Percentiles rank a stretch among this genome's conserved stretches.
phyloP scores from a whole-genome alignment of 305 asterid species.

The Fraxinus ornus region DNA sequence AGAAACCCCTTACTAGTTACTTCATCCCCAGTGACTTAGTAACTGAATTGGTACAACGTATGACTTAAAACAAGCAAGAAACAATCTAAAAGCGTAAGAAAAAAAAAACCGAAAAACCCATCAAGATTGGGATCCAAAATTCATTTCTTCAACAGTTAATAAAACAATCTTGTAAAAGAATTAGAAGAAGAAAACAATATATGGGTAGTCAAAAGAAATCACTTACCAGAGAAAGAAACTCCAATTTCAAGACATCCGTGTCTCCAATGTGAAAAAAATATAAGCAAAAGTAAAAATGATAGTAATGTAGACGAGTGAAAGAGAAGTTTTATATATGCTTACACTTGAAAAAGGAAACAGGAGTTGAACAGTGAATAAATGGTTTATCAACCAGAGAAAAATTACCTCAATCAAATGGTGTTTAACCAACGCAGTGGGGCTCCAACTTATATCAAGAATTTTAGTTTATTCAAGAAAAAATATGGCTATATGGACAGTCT shows the following conservation, averaged over 20 bases:
- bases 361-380: constrained; percentile 7
- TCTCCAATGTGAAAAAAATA: constrained; percentile 22
- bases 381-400: neutral
- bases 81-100: neutral
- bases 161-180: neutral
- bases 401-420: neutral
- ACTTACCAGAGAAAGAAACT: constrained; percentile 22
- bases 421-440: neutral
- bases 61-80: neutral
- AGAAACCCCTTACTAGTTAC: neutral
- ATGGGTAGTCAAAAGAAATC: neutral
- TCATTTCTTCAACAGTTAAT: neutral
- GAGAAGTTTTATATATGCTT: constrained; percentile 20
- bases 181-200: neutral
- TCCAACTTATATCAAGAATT: neutral
- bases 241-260: neutral
- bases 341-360: neutral
- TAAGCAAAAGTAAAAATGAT: constrained; percentile 1
- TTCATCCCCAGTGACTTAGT: neutral
- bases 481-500: constrained; percentile 18
- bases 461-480: neutral
- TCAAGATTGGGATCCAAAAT: neutral
- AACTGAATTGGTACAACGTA: neutral
- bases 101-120: neutral
- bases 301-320: constrained; percentile 31